phyloP scores from a whole-genome alignment of 2,329 filamentous ascomycete species.

The Celoporthe dispersa region DNA sequence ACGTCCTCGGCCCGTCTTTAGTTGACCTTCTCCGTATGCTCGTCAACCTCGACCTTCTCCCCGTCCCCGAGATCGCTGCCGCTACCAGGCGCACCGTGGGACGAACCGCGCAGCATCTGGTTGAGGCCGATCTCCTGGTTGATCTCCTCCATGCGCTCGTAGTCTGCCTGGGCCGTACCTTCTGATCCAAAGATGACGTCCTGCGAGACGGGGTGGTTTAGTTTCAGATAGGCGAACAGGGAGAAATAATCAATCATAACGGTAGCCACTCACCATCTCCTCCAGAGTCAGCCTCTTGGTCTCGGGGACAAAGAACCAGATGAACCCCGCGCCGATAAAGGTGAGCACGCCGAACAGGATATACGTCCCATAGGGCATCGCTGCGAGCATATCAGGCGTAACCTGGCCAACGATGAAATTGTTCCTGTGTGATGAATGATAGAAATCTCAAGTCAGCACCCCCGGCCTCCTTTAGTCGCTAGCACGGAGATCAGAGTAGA shows the following conservation, averaged over 20 bases:
- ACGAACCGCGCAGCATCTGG: slow-evolving; percentile 41
- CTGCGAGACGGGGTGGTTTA: slow-evolving; percentile 36
- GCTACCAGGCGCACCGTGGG: slow-evolving; percentile 28
- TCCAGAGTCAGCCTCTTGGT: slow-evolving; percentile 67
- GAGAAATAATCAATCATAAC: not conserved
- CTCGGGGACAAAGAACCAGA: slow-evolving; percentile 68
- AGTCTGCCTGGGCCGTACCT: slow-evolving; percentile 68
- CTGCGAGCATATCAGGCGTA: slow-evolving; percentile 68
- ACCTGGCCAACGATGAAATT: slow-evolving; percentile 70
- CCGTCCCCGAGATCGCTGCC: slow-evolving; percentile 32
- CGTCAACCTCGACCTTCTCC: slow-evolving; percentile 33
- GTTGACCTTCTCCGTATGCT: slow-evolving; percentile 20
- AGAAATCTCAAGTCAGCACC: too few relatives aligned
- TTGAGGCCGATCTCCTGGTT: slow-evolving; percentile 69
- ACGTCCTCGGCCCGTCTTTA: not conserved
- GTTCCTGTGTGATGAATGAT: slow-evolving; percentile 40
- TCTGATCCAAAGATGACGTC: slow-evolving; percentile 70
- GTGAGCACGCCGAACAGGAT: slow-evolving; percentile 72
- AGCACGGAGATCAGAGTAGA: too few relatives aligned
- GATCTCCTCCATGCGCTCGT: slow-evolving; percentile 74
- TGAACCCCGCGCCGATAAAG: slow-evolving; percentile 62
- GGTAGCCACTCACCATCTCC: slow-evolving; percentile 55
- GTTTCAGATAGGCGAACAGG: not conserved
- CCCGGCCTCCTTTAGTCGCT: not conserved
- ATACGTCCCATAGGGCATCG: slow-evolving; percentile 72